Base-by-base conservation (phyloP, 768 basidiomycete species). In the Pisolithus microcarpus region DNA sequence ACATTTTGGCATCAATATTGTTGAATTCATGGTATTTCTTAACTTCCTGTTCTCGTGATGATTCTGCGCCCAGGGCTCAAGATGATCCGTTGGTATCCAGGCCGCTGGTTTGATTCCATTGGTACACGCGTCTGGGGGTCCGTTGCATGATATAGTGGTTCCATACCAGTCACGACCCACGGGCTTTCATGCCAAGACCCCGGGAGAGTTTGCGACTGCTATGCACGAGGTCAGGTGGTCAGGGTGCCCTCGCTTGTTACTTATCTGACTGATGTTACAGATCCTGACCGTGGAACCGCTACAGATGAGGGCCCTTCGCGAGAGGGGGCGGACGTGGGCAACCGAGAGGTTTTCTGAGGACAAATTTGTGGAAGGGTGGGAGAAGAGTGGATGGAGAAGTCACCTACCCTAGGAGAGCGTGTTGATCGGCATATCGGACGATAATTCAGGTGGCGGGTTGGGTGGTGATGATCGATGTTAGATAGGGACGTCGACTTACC, bases 1-100 rank as follows among this genome's bases (percentile, higher is more conserved):
- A 66, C 95, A 99, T 65, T 99, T 98, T 55, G 95, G 96, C 2
- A 98, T 99, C 65, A 96, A 93, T 58, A 77, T 99, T 36, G 95
- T 99, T 7, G 95, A 99, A 65, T 95, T 89, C 59, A 95, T 98
- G 94, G 94, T 89, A 45, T 56, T 79, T 65, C 31, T 37, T 46
- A 46, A 36, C 18, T 46, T n/a, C 45, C 19, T 56, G 56, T 28
- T 52, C 47, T 18, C 43, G 9, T 39, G 28, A 7, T 36, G 31
- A 4, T 1, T 26, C n/a, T 4, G 34, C 8, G n/a, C 37, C 9
- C 52, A 28, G 31, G 4, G 55, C 52, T 58, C 15, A 55, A 40
- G 34, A 36, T 56, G 38, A 48, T 60, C 49, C 34, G 43, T 15
- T 45, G 31, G 50, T 48, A 5, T 46, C 48, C 55, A 97, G 94